Evolutionary conservation across 1,139 yeast genomes (phyloP).

Genomic region (Kurtzmaniella quercitrusa): DNA sequence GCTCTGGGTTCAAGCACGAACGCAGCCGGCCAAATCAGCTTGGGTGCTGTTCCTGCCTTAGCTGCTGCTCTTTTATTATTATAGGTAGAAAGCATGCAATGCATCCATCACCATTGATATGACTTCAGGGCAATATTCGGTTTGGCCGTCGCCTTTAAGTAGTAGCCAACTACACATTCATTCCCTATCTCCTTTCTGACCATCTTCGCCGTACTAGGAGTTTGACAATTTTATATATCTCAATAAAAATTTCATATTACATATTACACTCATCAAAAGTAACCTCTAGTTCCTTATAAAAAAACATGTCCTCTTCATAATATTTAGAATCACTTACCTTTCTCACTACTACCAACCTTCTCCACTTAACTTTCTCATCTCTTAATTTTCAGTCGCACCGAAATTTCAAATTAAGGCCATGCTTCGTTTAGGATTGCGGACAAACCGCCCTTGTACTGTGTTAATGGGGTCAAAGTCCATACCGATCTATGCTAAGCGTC

Average conservation of each 20-base stretch:
- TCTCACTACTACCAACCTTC: constrained; percentile 4
- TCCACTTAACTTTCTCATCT: constrained; percentile 3
- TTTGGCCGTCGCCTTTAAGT: too few species aligned
- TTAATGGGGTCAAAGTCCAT: not conserved
- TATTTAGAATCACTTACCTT: too few species aligned
- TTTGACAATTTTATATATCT: too few species aligned
- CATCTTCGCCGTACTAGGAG: too few species aligned
- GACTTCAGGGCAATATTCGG: too few species aligned
- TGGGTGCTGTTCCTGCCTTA: not conserved
- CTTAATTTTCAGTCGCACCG: constrained; percentile 3
- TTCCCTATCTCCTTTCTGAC: too few species aligned
- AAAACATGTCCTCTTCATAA: too few species aligned
- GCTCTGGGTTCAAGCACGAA: not conserved
- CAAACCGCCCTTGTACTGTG: not conserved
- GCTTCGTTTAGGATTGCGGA: not conserved
- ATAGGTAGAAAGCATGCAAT: constrained; percentile 1
- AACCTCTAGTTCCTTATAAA: too few species aligned
- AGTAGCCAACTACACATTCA: too few species aligned
- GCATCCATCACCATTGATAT: too few species aligned
- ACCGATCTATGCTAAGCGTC: not conserved
- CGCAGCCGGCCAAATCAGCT: not conserved
- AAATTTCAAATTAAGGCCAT: not conserved
- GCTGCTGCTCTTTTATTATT: not conserved
- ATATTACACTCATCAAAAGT: too few species aligned
- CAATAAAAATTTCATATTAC: too few species aligned